phyloP scores from a whole-genome alignment of 2,329 filamentous ascomycete species.

The Raffaelea deltoideospora region DNA sequence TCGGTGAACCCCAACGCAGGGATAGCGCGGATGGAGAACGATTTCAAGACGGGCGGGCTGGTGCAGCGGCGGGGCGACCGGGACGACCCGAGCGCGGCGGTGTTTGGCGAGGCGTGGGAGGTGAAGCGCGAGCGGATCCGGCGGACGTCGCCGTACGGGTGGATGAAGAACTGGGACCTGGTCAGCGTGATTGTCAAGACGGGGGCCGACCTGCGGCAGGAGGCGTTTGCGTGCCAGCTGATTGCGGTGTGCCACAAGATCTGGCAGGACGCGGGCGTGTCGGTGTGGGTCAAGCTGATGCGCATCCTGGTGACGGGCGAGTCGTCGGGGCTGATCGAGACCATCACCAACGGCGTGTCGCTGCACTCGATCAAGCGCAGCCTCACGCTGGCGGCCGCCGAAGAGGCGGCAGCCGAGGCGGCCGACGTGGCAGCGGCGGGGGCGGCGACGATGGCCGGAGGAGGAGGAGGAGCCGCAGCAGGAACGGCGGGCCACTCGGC shows the following conservation, averaged over 20 bases:
- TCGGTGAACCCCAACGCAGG: conserved; percentile 55
- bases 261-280: conserved; percentile 57
- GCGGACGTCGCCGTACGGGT: conserved; percentile 70
- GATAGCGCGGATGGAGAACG: conserved; percentile 76
- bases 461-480: no score
- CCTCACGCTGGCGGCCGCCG: conserved; percentile 60
- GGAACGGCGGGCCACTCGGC: conserved; percentile 57
- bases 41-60: conserved; percentile 72
- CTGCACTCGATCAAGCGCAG: conserved; percentile 73
- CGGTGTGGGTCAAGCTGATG: conserved; percentile 85
- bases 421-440: no score
- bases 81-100: conserved; percentile 72
- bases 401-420: no score
- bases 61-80: conserved; percentile 68
- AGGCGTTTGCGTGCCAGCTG: conserved; percentile 75
- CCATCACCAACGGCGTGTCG: conserved; percentile 79
- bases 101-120: conserved; percentile 77
- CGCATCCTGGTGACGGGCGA: conserved; percentile 75
- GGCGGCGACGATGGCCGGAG: no score
- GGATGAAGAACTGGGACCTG: conserved; percentile 83
- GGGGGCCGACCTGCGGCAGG: conserved; percentile 66
- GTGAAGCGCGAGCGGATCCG: conserved; percentile 73
- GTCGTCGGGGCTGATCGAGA: conserved; percentile 72
- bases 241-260: conserved; percentile 71
- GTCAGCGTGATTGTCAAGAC: conserved; percentile 82